phyloP scores from a whole-genome alignment of 345 rosid species.

The Melastoma malabathricum region DNA sequence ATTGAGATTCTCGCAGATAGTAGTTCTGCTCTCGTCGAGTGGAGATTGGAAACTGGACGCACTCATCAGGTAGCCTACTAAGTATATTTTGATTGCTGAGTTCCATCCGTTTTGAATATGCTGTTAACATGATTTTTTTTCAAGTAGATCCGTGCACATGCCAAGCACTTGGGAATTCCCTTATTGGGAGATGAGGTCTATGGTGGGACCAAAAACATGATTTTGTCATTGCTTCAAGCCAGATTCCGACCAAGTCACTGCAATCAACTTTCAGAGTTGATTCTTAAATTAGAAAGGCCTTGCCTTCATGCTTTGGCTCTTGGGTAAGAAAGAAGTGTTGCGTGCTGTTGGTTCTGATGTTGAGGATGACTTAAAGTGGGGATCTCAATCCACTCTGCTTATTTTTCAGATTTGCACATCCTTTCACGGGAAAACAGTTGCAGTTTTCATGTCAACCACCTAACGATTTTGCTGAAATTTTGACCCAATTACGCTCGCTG shows the following conservation, averaged over 20 bases:
- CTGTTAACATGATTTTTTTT: not conserved
- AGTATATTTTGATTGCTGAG: conserved; percentile 1
- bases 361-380: not conserved
- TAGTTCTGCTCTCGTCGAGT: conserved; percentile 75
- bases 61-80: conserved; percentile 64
- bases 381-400: not conserved
- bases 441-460: conserved; percentile 71
- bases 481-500: conserved; percentile 42
- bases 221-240: conserved; percentile 55
- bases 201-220: conserved; percentile 74
- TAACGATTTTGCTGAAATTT: conserved; percentile 47
- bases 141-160: conserved; percentile 85
- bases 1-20: conserved; percentile 69
- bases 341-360: not conserved
- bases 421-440: conserved; percentile 35
- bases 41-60: conserved; percentile 96
- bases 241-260: conserved; percentile 29
- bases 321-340: conserved; percentile 36
- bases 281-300: conserved; percentile 72
- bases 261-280: conserved; percentile 25
- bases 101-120: not conserved
- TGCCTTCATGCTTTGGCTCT: conserved; percentile 83
- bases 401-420: conserved; percentile 60
- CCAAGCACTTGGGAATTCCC: conserved; percentile 69
- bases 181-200: conserved; percentile 79